Percentiles rank a stretch among this genome's conserved stretches.
Conservation (phyloP, 805 yeast genomes). For the Candida orba region DNA sequence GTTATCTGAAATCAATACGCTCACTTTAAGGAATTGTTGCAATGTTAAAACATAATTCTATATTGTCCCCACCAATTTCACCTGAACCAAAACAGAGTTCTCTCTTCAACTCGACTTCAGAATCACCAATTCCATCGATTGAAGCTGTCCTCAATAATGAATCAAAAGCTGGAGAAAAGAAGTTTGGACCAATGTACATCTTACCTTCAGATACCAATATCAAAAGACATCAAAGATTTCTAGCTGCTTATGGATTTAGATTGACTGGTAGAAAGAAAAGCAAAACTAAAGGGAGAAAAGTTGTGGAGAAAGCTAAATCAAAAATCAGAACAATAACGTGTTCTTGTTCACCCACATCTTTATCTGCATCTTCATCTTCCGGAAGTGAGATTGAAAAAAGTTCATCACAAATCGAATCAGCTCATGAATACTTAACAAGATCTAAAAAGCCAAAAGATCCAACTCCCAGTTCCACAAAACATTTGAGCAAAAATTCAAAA, state of each 20-base stretch:
- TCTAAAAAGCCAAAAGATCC: conserved; percentile 1
- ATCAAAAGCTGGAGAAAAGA: background rate
- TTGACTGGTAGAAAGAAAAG: background rate
- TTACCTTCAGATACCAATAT: background rate
- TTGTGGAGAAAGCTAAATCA: background rate
- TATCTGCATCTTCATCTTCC: background rate
- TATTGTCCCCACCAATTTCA: conserved; percentile 15
- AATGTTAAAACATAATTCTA: background rate
- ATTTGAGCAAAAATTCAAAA: background rate
- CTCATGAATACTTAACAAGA: conserved; percentile 6
- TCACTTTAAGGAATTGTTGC: too few species aligned
- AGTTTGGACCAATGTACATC: background rate
- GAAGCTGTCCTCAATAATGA: background rate
- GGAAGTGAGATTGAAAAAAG: background rate
- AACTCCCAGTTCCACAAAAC: background rate
- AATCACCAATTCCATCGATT: background rate
- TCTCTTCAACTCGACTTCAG: background rate
- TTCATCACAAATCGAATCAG: background rate
- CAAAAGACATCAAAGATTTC: background rate
- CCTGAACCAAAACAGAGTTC: conserved; percentile 7
- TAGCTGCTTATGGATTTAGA: conserved; percentile 3
- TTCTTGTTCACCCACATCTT: background rate
- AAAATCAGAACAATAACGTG: background rate
- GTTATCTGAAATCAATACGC: too few species aligned
- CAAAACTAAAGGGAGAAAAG: background rate